Evolutionary conservation across 2,329 filamentous ascomycete genomes (phyloP), one percentile per base, ranked within the genome.

Genomic region (Penicillium sp.): DNA sequence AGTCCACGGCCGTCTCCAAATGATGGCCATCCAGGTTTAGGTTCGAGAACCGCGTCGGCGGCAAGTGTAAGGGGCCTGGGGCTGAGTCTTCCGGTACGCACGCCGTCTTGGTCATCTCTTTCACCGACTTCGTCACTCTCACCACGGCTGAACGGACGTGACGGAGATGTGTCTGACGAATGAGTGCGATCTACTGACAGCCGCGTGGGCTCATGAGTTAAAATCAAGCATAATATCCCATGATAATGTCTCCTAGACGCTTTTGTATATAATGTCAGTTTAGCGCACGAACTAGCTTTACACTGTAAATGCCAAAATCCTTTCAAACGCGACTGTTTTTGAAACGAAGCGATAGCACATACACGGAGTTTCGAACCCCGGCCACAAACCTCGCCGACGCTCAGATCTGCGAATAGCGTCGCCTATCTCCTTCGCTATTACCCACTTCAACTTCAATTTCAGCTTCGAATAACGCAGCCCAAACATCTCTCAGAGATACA

Each of bases 61-160:
- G 68, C 66, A 10, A 70, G 70, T 56, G 58, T 71, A 5, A 76
- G 75, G 25, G 75, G 75, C 1, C 62, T 77, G n/a, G 76, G 76
- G 1, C 61, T 78, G 42, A 73, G 70, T 52, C 67, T 75, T 6
- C 65, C 69, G 8, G 61, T 72, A 6, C 70, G 70, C 6, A 69
- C 71, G 2, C 74, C 73, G 0, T 74, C 75, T 11, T 75, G 72
- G 68, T 72, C 73, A 8, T 70, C 74, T 13, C 58, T 73, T 13
- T 75, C 75, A 6, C 68, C 69, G 2, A 67, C 71, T 11, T 70
- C 71, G 10, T 70, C 74, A 6, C 52, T 70, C 0, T 73, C 71
- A 0, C 68, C 65, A 11, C 68, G 54, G 28, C 46, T 46, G 7
- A 57, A 28, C 30, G 56, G 55, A 5, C 59, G 45, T n/a, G 61